Evolutionary conservation across 2,329 filamentous ascomycete genomes (phyloP), one percentile per base, ranked within the genome.

Genomic region (Elsinoe fawcettii): DNA sequence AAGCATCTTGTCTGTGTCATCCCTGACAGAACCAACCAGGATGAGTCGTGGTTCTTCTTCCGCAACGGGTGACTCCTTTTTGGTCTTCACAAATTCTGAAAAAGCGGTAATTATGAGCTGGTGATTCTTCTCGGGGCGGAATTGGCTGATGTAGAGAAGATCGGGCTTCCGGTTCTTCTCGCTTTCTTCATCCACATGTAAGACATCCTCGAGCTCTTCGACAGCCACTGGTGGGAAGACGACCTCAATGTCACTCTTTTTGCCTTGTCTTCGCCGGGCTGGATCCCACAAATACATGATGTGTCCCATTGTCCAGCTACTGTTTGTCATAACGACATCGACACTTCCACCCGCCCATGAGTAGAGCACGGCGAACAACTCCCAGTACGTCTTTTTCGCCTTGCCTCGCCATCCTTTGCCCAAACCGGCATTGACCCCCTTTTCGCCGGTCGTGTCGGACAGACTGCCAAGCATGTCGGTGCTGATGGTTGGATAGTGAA

Each of bases 281-380:
- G 63, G 66, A 0, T 84, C 85, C 92, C 92, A 97, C 6, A 97
- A 78, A 6, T 81, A 79, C 61, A 84, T 80, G 63, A 97, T 86
- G 67, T 97, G 90, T 1, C 74, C 80, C 61, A 93, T 87, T 0
- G 93, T 99, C 93, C 93, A 99, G 59, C 82, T 88, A 4, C 90
- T 96, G 72, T 99, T 99, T 59, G 93, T 96, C 89, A 97, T 96
- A 63, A 97, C 92, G 0, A 96, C 82, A 67, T 99, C 91, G 44
- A 96, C 82, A 14, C 86, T 85, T 20, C 86, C 82, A 20, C 93
- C 93, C 44, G 95, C 86, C 73, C 81, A 84, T 46, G 86, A 85
- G 73, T 99, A 99, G 1, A 95, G 71, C 44, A 77, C 75, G 0
- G 93, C 91, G 67, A 99, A 99, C 1, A 86, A 67, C 62, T 84